Percentiles rank a stretch among this genome's conserved stretches.
phyloP scores from a whole-genome alignment of 352 stramenopile genomes.

The Pythium plurisporium region DNA sequence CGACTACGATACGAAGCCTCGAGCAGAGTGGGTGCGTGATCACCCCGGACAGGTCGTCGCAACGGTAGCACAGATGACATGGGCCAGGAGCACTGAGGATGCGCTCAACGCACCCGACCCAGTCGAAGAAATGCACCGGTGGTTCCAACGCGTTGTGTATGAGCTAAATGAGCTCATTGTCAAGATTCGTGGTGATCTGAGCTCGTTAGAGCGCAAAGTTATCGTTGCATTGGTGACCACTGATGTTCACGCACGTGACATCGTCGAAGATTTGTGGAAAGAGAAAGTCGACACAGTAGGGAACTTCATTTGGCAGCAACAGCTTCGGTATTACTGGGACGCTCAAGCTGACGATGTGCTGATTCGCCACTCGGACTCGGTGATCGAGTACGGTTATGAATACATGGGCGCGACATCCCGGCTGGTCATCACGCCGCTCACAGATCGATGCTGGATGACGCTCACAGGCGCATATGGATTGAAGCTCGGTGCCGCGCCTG shows the following conservation, averaged over 20 bases:
- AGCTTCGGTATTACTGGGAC: conserved; percentile 94
- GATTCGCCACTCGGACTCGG: conserved; percentile 87
- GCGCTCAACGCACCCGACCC: conserved; percentile 41
- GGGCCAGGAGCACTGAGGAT: conserved; percentile 86
- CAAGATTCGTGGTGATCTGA: conserved; percentile 89
- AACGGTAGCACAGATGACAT: conserved; percentile 93
- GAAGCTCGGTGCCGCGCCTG: conserved; percentile 90
- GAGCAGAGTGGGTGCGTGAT: conserved; percentile 84
- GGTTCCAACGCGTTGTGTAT: conserved; percentile 70
- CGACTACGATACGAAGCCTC: conserved; percentile 85
- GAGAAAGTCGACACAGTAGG: conserved; percentile 56
- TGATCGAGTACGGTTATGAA: conserved; percentile 93
- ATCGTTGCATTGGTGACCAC: conserved; percentile 94
- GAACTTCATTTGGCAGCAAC: conserved; percentile 95
- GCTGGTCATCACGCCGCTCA: conserved; percentile 84
- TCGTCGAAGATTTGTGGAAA: conserved; percentile 85
- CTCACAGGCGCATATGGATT: conserved; percentile 92
- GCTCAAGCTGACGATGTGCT: conserved; percentile 83
- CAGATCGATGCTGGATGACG: conserved; percentile 95
- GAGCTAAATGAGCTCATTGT: conserved; percentile 91
- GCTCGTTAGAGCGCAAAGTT: conserved; percentile 85
- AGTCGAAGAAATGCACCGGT: conserved; percentile 53
- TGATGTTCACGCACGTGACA: conserved; percentile 89
- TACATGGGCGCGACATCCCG: conserved; percentile 92
- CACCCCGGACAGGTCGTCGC: conserved; percentile 92